Base-by-base conservation (phyloP, 257 asterid species). In the Jasminum sambac region DNA sequence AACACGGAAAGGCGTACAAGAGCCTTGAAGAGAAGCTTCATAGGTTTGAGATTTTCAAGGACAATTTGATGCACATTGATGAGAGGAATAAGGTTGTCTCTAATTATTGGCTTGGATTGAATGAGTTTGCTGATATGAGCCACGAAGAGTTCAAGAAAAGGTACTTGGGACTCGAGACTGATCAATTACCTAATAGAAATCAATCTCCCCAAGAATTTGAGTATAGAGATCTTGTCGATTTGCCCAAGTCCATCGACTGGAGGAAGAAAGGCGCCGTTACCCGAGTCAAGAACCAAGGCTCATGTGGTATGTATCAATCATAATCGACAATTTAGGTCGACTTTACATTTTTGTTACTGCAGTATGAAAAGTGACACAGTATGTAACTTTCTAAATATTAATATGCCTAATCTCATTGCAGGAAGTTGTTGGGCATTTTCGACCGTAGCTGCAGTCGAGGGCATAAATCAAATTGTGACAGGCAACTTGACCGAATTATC, bases 381-480 rank as follows among this genome's bases (percentile, higher is more conserved):
- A 30, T 30, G 36, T 30, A 1, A 30, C 2, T 30, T 30, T 30
- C 36, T 1, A 30, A 30, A 30, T 30, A 30, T 30, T 30, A 1
- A 11, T 52, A 17, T 5, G 23, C 17, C 10, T 16, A 46, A 46
- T 46, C 6, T 46, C 57, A 16, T 39, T 71, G 77, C 83, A 89
- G 96, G 96, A 34, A 89, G 96, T 75, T 89, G 96, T 61, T 89
- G 96, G 96, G 96, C 96, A 13, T 89, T 89, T 73, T 87, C 96
- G 41, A 89, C 96, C 0, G 89, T 89, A 58, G 93, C 91, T 67
- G 90, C 93, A 19, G 93, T 89, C 0, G 96, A 89, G 71, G 93
- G 96, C 67, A 89, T 89, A 50, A 87, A 89, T 84, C 89, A 85
- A 61, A 87, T 89, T 5, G 87, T 79, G 55, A 85, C 91, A 0